Evolutionary conservation across 1,284 basidiomycete species (phyloP).

Genomic region (Hymenochaete sp.): DNA sequence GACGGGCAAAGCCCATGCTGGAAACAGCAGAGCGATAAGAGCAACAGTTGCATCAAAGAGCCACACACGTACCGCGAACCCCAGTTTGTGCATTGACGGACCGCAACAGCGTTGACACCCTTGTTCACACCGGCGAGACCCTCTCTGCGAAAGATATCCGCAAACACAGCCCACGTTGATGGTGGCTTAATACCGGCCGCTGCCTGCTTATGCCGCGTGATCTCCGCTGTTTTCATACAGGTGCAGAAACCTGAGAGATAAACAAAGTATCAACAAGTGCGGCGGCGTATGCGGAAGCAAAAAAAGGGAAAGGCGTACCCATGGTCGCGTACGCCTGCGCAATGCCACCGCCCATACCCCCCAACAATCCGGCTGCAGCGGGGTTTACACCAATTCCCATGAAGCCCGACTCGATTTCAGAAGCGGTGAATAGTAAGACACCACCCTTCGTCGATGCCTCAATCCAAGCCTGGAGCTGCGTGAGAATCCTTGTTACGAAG

Average conservation of each 20-base stretch:
- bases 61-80: slow-evolving; percentile 74
- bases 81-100: slow-evolving; percentile 99
- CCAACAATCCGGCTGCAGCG: slow-evolving; percentile 80
- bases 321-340: slow-evolving; percentile 99
- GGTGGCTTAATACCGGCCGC: slow-evolving; percentile 83
- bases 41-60: slow-evolving; percentile 7
- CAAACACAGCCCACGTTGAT: slow-evolving; percentile 92
- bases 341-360: slow-evolving; percentile 96
- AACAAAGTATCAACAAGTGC: not conserved
- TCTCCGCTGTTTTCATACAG: slow-evolving; percentile 98
- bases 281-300: not conserved
- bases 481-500: not conserved
- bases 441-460: slow-evolving; percentile 98
- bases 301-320: slow-evolving; percentile 54
- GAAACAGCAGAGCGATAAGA: not conserved
- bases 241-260: slow-evolving; percentile 84
- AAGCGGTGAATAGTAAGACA: slow-evolving; percentile 92
- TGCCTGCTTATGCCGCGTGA: slow-evolving; percentile 95
- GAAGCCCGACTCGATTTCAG: slow-evolving; percentile 81
- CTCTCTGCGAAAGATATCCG: slow-evolving; percentile 88
- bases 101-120: slow-evolving; percentile 97
- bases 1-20: slow-evolving; percentile 94
- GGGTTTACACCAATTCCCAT: slow-evolving; percentile 66
- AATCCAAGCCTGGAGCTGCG: slow-evolving; percentile 85
- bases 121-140: slow-evolving; percentile 98